phyloP scores from a whole-genome alignment of 768 basidiomycete species.

The Gymnopilus dilepis region DNA sequence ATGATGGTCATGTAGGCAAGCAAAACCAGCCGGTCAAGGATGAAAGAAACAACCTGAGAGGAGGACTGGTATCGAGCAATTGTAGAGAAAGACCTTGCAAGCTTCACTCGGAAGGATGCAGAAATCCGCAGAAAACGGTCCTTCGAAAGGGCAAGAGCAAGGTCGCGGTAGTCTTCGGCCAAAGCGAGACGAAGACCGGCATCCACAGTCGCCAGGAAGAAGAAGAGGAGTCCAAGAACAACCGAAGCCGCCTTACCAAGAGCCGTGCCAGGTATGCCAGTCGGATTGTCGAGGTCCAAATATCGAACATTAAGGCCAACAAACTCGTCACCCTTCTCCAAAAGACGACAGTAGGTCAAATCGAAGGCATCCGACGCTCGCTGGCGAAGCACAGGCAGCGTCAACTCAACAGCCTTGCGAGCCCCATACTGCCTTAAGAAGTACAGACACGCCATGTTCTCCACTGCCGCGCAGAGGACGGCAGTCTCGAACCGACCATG shows the following conservation, averaged over 20 bases:
- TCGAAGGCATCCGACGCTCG: constrained; percentile 9
- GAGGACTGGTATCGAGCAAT: not conserved
- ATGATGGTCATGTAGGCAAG: not conserved
- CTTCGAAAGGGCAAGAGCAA: not conserved
- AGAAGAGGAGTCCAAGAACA: not conserved
- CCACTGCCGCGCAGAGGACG: constrained; percentile 12
- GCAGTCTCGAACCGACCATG: constrained; percentile 16
- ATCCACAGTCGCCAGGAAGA: not conserved
- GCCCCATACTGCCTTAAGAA: constrained; percentile 13
- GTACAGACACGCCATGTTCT: constrained; percentile 12
- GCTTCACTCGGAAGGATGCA: not conserved
- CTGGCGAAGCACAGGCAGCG: constrained; percentile 7
- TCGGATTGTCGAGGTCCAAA: not conserved
- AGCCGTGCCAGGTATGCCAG: not conserved
- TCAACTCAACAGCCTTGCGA: constrained; percentile 9
- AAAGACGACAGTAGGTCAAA: constrained; percentile 3
- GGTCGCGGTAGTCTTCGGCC: constrained; percentile 1
- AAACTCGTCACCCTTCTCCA: not conserved
- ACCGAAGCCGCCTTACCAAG: not conserved
- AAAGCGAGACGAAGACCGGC: not conserved
- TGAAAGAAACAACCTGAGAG: not conserved
- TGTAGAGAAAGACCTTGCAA: not conserved
- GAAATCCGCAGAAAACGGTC: not conserved
- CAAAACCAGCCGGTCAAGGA: not conserved
- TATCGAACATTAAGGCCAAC: not conserved